Percentiles rank a stretch among this genome's conserved stretches.
phyloP scores from a whole-genome alignment of 2,329 filamentous ascomycete genomes.

The Neurospora sp. region DNA sequence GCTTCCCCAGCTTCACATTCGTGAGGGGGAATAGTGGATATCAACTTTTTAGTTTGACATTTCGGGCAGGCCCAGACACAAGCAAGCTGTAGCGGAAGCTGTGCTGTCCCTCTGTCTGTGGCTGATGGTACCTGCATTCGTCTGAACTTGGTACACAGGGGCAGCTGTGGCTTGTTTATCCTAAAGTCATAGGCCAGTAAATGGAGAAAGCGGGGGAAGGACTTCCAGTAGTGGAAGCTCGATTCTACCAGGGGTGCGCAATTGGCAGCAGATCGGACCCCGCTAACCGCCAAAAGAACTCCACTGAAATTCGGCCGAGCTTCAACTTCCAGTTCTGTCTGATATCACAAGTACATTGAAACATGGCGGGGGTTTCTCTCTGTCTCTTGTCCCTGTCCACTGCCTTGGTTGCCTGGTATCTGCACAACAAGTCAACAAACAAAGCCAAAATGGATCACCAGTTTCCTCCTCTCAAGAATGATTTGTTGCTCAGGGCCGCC shows the following conservation, averaged over 20 bases:
- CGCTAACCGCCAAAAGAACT: neutral
- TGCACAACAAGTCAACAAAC: neutral
- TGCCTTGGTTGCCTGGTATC: neutral
- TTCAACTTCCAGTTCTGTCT: neutral
- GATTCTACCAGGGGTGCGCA: neutral
- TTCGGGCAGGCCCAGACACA: neutral
- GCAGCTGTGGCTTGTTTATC: neutral
- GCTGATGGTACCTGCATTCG: neutral
- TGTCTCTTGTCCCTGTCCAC: neutral
- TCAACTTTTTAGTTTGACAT: neutral
- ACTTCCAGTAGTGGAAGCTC: neutral
- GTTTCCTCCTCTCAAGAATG: slow-evolving; percentile 85
- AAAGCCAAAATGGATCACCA: neutral
- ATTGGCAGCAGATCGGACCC: neutral
- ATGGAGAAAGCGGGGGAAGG: neutral
- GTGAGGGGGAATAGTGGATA: neutral
- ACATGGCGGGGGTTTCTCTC: neutral
- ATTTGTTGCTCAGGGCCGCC: slow-evolving; percentile 81
- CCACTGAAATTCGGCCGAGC: neutral
- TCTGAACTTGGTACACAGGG: neutral
- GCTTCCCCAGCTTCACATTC: neutral
- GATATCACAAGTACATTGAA: neutral
- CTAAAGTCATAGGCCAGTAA: neutral
- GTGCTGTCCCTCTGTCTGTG: neutral
- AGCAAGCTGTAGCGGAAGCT: neutral